phyloP scores from a whole-genome alignment of 1,139 yeast species.

The Kodamaea sp. region DNA sequence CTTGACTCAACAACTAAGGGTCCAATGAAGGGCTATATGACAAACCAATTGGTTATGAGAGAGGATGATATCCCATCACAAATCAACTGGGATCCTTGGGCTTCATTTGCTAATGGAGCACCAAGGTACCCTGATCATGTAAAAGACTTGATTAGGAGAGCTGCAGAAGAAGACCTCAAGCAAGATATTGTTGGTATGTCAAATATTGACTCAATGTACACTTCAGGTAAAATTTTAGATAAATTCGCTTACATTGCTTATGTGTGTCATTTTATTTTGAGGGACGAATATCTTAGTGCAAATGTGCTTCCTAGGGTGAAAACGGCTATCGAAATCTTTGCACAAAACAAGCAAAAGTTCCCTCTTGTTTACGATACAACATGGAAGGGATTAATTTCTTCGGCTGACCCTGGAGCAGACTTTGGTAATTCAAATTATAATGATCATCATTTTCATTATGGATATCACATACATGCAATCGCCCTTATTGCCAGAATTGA shows the following conservation, averaged over 20 bases:
- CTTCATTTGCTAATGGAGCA: constrained; percentile 33
- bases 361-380: constrained; percentile 64
- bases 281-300: constrained; percentile 44
- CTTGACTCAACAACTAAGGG: constrained; percentile 73
- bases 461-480: constrained; percentile 72
- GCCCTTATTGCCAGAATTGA: constrained; percentile 63
- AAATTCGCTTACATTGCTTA: constrained; percentile 72
- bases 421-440: constrained; percentile 76
- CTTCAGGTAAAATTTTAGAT: constrained; percentile 69
- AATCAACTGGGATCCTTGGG: constrained; percentile 59
- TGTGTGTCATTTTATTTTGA: constrained; percentile 53
- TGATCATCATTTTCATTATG: constrained; percentile 82
- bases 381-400: constrained; percentile 74
- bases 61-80: constrained; percentile 47
- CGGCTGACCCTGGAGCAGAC: constrained; percentile 64
- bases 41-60: constrained; percentile 45
- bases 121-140: constrained; percentile 37
- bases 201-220: constrained; percentile 69
- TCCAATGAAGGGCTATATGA: constrained; percentile 53
- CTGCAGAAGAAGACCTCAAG: constrained; percentile 51
- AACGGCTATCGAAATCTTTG: constrained; percentile 57
- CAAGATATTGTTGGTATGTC: constrained; percentile 57
- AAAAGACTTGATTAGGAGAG: constrained; percentile 35
- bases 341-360: constrained; percentile 51
- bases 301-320: constrained; percentile 50